Evolutionary conservation across 176 grass and related monocot genomes (phyloP), one percentile per base, ranked within the genome.

Genomic region (Oryza meyeriana): DNA sequence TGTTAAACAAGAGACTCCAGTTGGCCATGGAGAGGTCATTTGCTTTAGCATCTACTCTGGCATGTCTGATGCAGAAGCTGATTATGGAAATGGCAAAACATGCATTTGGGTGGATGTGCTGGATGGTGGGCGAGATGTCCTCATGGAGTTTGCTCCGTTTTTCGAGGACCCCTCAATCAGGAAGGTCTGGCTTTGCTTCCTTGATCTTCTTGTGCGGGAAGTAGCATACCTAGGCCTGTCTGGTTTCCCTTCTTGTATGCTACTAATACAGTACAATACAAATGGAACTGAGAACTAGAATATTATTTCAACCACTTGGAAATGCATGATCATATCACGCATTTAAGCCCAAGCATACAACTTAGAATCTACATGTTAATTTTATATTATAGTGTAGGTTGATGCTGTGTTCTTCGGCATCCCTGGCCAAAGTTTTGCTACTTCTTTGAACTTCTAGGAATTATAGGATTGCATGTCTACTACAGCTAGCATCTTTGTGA

Each of bases 91-190:
- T 77, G 96, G 89, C 61, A 98, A 93, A 87, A 95, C 90, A 87
- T 98, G 96, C 57, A 88, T 98, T 69, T 98, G 96, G 96, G 96
- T 98, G 41, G 96, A 98, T 95, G 90, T 93, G 58, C 88, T 98
- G 74, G 93, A 95, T 90, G 90, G 96, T 61, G 96, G 71, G 79
- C 79, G 28, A 50, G 79, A 93, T 90, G 79, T 98, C 28, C 70
- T 98, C 84, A 90, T 89, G 84, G 96, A 95, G 71, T 98, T 98
- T 88, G 84, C 83, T 76, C 87, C 96, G n/a, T 95, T 98, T 78
- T 98, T 98, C 78, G 87, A 98, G 85, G 90, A 98, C 59, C 62
- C 93, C 10, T 89, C 83, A 30, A 95, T 98, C 42, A 93, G 85
- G 75, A 98, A 98, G 93, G 96, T 97, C 64, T 44, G 79, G 12